Base-by-base conservation (phyloP, 2,329 filamentous ascomycete species). In the Mycosphaerelloides madeirae region DNA sequence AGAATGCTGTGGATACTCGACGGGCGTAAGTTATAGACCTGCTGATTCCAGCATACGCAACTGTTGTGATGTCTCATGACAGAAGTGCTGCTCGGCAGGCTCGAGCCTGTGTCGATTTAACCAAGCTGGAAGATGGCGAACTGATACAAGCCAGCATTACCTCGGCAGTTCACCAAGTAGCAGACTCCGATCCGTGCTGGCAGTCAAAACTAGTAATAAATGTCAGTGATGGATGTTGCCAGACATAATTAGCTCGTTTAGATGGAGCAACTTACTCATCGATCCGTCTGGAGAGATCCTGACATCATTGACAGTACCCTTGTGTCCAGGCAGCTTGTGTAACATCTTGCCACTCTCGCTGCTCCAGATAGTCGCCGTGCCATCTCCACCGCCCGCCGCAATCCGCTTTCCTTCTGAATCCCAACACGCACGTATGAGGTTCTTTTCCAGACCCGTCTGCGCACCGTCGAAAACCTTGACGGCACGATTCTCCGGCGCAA, bases 311-410 rank as follows among this genome's bases (percentile, higher is more conserved):
- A 97, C 93, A 0, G 87, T 87, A 28, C 91, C 93, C 68, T 89
- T 93, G 66, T 98, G 93, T 1, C 93, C 93, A 1, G 93, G 93
- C 41, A 98, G 75, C 69, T 97, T 97, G 69, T 96, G 94, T 52
- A 95, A 67, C 57, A 98, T 74, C 71, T 94, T 97, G 46, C 87
- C 90, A n/a, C 79, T 85, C 63, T 87, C 83, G 44, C 76, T 81
- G 39, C 93, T 90, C 93, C 93, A 98, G 8, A 97, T 81, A 12
- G 95, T 84, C 14, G 89, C 89, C 6, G 84, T 95, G 19, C 89
- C 85, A 61, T 98, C 93, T 12, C 89, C 91, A 40, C 89, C 88
- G 11, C 91, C 90, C 1, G 88, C 85, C 13, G 85, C 89, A 50
- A 98, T 86, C 67, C 81, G 89, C 69, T 89, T 87, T 38, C 93